Evolutionary conservation across 495 filamentous ascomycete species (phyloP).

Genomic region (Xylaria cubensis): DNA sequence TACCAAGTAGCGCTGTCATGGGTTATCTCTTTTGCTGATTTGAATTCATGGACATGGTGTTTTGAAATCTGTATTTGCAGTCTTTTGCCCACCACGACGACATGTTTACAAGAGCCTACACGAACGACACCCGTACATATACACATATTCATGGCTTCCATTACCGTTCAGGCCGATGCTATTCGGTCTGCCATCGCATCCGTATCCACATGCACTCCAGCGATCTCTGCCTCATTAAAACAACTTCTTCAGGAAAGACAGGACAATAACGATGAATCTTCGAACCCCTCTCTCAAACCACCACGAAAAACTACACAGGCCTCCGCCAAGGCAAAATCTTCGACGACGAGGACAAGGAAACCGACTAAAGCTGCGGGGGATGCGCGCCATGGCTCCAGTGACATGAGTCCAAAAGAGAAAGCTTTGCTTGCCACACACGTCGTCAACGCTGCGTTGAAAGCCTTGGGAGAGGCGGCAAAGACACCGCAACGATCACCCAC

Average conservation of each 20-base stretch:
- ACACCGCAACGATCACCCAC: constrained; percentile 36
- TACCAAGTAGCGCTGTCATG: neutral
- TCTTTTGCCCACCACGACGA: constrained; percentile 31
- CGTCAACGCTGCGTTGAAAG: constrained; percentile 77
- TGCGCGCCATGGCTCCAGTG: constrained; percentile 38
- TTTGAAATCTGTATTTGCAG: constrained; percentile 26
- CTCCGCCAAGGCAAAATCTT: constrained; percentile 34
- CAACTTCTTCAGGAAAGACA: constrained; percentile 51
- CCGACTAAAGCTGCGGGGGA: constrained; percentile 33
- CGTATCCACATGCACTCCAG: constrained; percentile 59
- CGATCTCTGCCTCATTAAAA: constrained; percentile 56
- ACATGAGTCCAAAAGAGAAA: constrained; percentile 65
- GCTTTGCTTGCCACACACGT: constrained; percentile 79
- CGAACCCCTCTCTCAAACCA: constrained; percentile 44
- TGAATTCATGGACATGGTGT: constrained; percentile 25
- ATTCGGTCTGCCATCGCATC: constrained; percentile 59
- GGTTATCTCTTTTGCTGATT: constrained; percentile 6
- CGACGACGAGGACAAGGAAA: constrained; percentile 31
- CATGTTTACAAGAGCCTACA: constrained; percentile 34
- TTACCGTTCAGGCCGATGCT: constrained; percentile 51
- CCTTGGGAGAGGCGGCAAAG: constrained; percentile 76
- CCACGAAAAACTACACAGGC: constrained; percentile 42
- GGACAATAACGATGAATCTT: constrained; percentile 37
- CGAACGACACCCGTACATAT: constrained; percentile 16
- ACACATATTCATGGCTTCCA: constrained; percentile 52